A percentile compares a stretch with the other conserved stretches of the same genome.
These are phyloP conservation scores for Mallotus nudiflorus DNA, from an alignment of 345 rosid species.

Conservation along the genomic window DNA sequence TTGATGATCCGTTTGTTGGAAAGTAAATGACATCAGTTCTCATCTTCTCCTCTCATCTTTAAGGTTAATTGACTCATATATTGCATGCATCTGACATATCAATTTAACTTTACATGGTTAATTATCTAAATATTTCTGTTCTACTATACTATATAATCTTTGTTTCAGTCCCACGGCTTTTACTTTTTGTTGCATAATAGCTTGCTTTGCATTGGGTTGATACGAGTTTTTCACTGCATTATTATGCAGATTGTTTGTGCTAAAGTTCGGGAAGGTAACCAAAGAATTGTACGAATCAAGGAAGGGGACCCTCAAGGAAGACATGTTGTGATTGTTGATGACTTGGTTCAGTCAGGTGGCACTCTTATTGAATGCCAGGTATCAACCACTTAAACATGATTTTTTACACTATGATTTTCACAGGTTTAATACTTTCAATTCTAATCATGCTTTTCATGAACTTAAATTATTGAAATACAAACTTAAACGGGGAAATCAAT, in stretches of 20 bases:
- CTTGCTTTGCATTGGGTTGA: not conserved
- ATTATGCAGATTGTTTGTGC: slow-evolving; percentile 78
- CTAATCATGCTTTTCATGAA: not conserved
- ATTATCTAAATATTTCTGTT: not conserved
- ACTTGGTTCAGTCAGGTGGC: slow-evolving; percentile 97
- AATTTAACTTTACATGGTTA: not conserved
- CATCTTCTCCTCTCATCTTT: not conserved
- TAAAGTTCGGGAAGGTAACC: slow-evolving; percentile 89
- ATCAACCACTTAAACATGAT: slow-evolving; percentile 2
- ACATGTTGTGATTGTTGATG: slow-evolving; percentile 94
- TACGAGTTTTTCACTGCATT: not conserved
- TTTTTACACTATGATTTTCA: no score
- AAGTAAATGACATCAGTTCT: no score
- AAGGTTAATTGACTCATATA: not conserved
- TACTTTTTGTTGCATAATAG: not conserved
- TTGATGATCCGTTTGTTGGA: no score
- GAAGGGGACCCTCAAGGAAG: slow-evolving; percentile 87
- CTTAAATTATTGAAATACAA: not conserved
- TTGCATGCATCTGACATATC: not conserved
- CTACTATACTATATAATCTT: not conserved
- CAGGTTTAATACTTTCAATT: not conserved
- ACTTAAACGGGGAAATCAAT: not conserved
- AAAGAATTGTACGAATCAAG: slow-evolving; percentile 83
- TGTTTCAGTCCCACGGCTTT: slow-evolving; percentile 1
- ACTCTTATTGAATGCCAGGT: slow-evolving; percentile 98